phyloP scores from a whole-genome alignment of 129 eudicot genomes.

The Mikania micrantha region DNA sequence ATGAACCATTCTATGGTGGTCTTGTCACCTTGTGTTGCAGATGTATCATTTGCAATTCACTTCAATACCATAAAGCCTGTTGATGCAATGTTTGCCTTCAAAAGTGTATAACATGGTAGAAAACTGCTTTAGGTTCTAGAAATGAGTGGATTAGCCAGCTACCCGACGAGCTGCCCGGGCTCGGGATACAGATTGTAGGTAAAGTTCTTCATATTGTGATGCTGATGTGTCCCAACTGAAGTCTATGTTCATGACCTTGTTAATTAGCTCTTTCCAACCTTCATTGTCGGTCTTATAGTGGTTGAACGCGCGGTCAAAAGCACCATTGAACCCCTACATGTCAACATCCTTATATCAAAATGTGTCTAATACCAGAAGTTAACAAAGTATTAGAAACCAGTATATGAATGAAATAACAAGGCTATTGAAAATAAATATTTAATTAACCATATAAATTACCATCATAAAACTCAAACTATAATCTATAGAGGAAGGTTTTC shows the following conservation, averaged over 20 bases:
- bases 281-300: conserved; percentile 45
- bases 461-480: not conserved
- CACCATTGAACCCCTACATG: conserved; percentile 66
- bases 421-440: not conserved
- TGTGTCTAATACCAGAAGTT: not conserved
- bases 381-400: not conserved
- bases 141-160: conserved; percentile 23
- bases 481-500: not conserved
- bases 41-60: conserved; percentile 11
- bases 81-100: conserved; percentile 18
- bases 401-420: not conserved
- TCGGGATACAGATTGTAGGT: conserved; percentile 63
- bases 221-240: conserved; percentile 98
- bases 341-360: not conserved
- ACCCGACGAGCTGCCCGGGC: conserved; percentile 53
- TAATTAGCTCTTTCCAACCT: conserved; percentile 74
- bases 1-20: conserved; percentile 8
- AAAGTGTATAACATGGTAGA: not conserved
- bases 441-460: not conserved
- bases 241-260: conserved; percentile 80
- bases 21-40: not conserved
- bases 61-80: conserved; percentile 9
- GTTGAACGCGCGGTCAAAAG: conserved; percentile 72
- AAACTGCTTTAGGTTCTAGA: conserved; percentile 10
- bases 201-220: conserved; percentile 73